phyloP scores from a whole-genome alignment of 441 rosid genomes.

The Erodium texanum region DNA sequence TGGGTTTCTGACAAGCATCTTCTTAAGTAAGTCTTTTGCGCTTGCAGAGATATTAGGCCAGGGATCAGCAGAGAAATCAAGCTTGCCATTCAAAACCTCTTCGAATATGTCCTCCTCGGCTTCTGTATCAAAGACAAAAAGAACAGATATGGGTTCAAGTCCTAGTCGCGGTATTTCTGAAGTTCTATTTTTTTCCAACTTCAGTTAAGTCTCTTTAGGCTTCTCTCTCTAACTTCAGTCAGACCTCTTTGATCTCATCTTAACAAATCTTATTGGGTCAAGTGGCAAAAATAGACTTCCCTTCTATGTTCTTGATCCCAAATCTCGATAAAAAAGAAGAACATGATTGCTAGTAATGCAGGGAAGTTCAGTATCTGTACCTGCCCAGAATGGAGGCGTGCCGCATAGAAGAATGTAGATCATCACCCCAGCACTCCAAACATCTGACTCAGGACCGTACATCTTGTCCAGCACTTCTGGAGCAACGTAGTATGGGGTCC shows the following conservation, averaged over 20 bases:
- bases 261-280: too few relatives aligned
- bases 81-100: slow-evolving; percentile 84
- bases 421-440: slow-evolving; percentile 98
- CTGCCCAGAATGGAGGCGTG: slow-evolving; percentile 98
- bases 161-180: too few relatives aligned
- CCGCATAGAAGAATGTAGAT: slow-evolving; percentile 84
- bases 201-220: too few relatives aligned
- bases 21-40: slow-evolving; percentile 79
- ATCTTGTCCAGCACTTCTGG: slow-evolving; percentile 83
- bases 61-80: slow-evolving; percentile 81
- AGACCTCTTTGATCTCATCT: too few relatives aligned
- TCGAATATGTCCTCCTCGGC: slow-evolving; percentile 80
- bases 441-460: slow-evolving; percentile 92
- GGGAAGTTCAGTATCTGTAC: slow-evolving; percentile 25
- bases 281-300: too few relatives aligned
- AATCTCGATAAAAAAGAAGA: too few relatives aligned
- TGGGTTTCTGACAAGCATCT: slow-evolving; percentile 88
- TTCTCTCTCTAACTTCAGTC: too few relatives aligned
- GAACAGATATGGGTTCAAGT: too few relatives aligned
- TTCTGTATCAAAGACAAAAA: slow-evolving; percentile 30
- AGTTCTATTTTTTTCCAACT: too few relatives aligned
- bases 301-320: too few relatives aligned
- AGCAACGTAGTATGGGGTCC: slow-evolving; percentile 94
- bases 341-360: neutral
- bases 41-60: slow-evolving; percentile 94